Conservation (phyloP, 1,284 basidiomycete species). For the Vanrija sp. region DNA sequence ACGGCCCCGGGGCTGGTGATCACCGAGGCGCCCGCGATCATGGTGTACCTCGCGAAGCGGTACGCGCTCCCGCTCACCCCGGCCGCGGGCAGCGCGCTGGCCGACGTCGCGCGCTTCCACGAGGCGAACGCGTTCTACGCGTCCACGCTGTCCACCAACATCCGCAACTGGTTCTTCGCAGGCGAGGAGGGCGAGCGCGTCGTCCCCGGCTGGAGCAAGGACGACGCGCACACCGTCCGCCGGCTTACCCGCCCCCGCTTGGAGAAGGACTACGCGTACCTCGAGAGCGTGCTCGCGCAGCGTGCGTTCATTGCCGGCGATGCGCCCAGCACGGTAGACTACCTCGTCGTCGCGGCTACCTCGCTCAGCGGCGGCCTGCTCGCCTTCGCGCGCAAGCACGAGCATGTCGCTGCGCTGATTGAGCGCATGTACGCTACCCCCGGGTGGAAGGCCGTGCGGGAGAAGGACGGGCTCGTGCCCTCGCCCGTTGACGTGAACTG, state of each 20-base stretch:
- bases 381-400: too few species aligned
- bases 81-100: not conserved
- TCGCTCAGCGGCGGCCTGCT: too few species aligned
- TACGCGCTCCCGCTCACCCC: conserved; percentile 13
- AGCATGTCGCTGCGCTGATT: too few species aligned
- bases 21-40: conserved; percentile 22
- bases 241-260: conserved; percentile 10
- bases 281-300: conserved; percentile 1
- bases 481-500: too few species aligned
- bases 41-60: conserved; percentile 15
- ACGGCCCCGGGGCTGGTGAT: not conserved
- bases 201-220: too few species aligned
- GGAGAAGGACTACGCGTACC: not conserved
- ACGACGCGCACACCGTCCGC: conserved; percentile 7
- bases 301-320: not conserved
- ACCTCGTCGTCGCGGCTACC: conserved; percentile 5
- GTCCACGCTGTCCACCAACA: conserved; percentile 20
- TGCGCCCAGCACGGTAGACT: conserved; percentile 6
- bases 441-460: too few species aligned
- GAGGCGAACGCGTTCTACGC: conserved; percentile 21
- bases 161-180: conserved; percentile 29
- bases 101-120: conserved; percentile 10
- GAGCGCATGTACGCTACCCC: too few species aligned
- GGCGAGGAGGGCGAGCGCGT: conserved; percentile 7
- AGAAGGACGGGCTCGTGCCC: too few species aligned